phyloP scores from a whole-genome alignment of 192 early-diverging fungal genomes.

The Backusella psychrophila region DNA sequence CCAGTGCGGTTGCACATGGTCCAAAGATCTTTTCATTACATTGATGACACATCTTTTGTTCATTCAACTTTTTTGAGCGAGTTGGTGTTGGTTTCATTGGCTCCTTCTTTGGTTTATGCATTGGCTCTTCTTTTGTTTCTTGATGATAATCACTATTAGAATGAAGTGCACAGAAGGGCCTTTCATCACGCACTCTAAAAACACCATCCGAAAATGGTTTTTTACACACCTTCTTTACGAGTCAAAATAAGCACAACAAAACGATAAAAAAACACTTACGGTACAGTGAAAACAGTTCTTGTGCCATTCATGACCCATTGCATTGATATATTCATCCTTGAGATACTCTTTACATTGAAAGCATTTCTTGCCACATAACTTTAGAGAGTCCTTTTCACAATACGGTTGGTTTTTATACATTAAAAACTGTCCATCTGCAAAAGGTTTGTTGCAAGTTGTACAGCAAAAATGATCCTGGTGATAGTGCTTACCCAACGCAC shows the following conservation, averaged over 20 bases:
- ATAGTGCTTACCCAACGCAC: slow-evolving; percentile 54
- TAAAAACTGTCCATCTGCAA: slow-evolving; percentile 53
- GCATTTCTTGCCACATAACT: slow-evolving; percentile 49
- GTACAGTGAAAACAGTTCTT: slow-evolving; percentile 53
- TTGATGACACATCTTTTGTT: slow-evolving; percentile 12
- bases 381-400: slow-evolving; percentile 55
- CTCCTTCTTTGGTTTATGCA: not conserved
- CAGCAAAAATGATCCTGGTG: slow-evolving; percentile 58
- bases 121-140: not conserved
- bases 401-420: slow-evolving; percentile 56
- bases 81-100: not conserved
- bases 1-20: slow-evolving; percentile 22
- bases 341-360: slow-evolving; percentile 48
- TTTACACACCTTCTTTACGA: not conserved
- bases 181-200: slow-evolving; percentile 13
- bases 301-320: slow-evolving; percentile 56
- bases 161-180: slow-evolving; percentile 13
- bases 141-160: not conserved
- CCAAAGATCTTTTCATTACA: slow-evolving; percentile 25
- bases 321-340: slow-evolving; percentile 49
- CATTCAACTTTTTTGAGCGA: not conserved
- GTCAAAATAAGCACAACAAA: not conserved
- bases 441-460: slow-evolving; percentile 51
- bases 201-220: not conserved
- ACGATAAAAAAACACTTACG: slow-evolving; percentile 10